Base-by-base conservation (phyloP, 176 grass and related monocot genomes). In the Oryza officinalis region DNA sequence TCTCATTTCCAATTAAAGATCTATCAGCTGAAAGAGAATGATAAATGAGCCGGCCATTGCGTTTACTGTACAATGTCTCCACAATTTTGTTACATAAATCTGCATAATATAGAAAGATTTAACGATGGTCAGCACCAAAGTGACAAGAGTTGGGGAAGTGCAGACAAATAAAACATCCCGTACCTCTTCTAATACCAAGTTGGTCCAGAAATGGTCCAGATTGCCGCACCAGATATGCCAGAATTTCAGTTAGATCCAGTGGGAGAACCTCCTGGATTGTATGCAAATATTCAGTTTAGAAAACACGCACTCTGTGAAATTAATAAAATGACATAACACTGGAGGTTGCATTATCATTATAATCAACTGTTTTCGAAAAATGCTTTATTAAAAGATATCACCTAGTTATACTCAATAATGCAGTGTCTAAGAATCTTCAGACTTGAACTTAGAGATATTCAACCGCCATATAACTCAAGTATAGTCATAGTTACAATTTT, bases 191-290 rank as follows among this genome's bases (percentile, higher is more conserved):
- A 70, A 97, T 70, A 74, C 92, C 90, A 80, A 97, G 81, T 87
- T 97, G 92, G 79, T 97, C 90, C 82, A 97, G 80, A 71, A 97
- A 89, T 86, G 95, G 88, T 37, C 90, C 90, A 81, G 92, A 97
- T 70, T 97, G 92, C 65, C 63, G 82, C 46, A 94, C 86, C 22
- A 97, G 79, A 91, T 91, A 84, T 84, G 84, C 84, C 81, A 97
- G 47, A 87, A 94, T 89, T 81, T 94, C 90, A 81, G 82, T 69
- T 81, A 97, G 81, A 89, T 93, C 84, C 86, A 97, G 80, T 35
- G 90, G 84, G 46, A 79, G 90, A 17, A 76, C 78, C 77, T 93
- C 92, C 90, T 94, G 86, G 71, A 75, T 72, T 45, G 54, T 17
- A 84, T 76, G 49, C 11, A 32, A 69, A 73, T 74, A 79, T 67